A percentile compares a stretch with the other conserved stretches of the same genome.
phyloP scores from a whole-genome alignment of 2,329 filamentous ascomycete genomes.

The Pseudogymnoascus sp. region DNA sequence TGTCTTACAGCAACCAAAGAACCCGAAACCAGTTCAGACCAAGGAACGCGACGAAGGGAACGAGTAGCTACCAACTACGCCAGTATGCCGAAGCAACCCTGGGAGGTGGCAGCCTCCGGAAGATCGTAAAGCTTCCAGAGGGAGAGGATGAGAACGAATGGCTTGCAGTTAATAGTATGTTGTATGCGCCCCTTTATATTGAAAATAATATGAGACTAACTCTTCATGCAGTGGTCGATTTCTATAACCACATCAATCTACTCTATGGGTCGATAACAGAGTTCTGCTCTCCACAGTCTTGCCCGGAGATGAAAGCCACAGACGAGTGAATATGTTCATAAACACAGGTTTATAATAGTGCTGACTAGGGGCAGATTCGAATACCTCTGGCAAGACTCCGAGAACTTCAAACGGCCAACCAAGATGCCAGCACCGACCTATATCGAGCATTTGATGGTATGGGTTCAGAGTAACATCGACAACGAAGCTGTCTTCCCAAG shows the following conservation, averaged over 20 bases:
- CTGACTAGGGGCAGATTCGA: slow-evolving; percentile 59
- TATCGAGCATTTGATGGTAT: slow-evolving; percentile 94
- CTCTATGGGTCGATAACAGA: slow-evolving; percentile 98
- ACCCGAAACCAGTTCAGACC: slow-evolving; percentile 88
- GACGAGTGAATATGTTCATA: slow-evolving; percentile 61
- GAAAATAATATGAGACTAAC: slow-evolving; percentile 21
- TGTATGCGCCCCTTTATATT: not conserved
- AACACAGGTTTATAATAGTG: not conserved
- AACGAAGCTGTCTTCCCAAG: slow-evolving; percentile 94
- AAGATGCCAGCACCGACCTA: slow-evolving; percentile 98
- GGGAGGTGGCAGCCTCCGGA: slow-evolving; percentile 86
- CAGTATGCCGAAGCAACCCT: slow-evolving; percentile 98
- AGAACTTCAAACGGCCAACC: slow-evolving; percentile 89
- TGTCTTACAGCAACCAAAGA: slow-evolving; percentile 62
- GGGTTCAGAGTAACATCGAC: slow-evolving; percentile 92
- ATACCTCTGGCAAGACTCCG: slow-evolving; percentile 96
- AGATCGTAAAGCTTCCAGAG: slow-evolving; percentile 93
- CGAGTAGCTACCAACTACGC: slow-evolving; percentile 83
- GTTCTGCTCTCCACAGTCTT: slow-evolving; percentile 95
- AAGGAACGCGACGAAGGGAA: slow-evolving; percentile 74
- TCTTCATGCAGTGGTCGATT: slow-evolving; percentile 75
- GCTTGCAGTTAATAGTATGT: slow-evolving; percentile 89
- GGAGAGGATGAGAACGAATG: slow-evolving; percentile 97
- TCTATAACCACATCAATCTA: slow-evolving; percentile 99
- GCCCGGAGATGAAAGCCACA: slow-evolving; percentile 99